Conservation (phyloP, 129 eudicot species). For the Rutidosis leptorrhynchoides region DNA sequence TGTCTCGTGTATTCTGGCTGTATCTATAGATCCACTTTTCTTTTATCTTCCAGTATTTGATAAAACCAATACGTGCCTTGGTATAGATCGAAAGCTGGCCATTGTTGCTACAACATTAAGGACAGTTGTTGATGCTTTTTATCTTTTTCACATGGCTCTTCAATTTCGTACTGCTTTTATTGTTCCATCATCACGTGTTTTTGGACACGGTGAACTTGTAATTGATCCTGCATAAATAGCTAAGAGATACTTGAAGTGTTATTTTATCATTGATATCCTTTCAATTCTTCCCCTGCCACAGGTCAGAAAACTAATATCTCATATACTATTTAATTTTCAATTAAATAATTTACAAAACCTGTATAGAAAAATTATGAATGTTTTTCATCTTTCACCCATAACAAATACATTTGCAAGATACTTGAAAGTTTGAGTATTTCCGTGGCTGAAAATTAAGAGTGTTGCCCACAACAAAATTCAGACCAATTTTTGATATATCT, state of each 20-base stretch:
- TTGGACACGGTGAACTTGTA: conserved; percentile 96
- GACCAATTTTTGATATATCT: too few species aligned
- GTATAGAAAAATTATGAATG: not conserved
- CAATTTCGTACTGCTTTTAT: conserved; percentile 89
- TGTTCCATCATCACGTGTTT: conserved; percentile 95
- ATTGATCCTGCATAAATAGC: conserved; percentile 89
- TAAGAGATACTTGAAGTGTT: conserved; percentile 66
- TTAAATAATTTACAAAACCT: not conserved
- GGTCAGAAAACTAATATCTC: conserved; percentile 41
- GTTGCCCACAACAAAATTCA: too few species aligned
- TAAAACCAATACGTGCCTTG: conserved; percentile 45
- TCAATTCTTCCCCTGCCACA: conserved; percentile 90
- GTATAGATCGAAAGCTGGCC: conserved; percentile 70
- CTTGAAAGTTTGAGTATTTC: too few species aligned
- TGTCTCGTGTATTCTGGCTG: conserved; percentile 73
- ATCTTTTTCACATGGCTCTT: conserved; percentile 85
- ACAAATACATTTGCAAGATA: not conserved
- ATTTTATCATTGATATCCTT: conserved; percentile 80
- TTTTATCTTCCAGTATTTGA: conserved; percentile 82
- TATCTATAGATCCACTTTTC: conserved; percentile 83
- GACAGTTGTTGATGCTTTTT: conserved; percentile 75
- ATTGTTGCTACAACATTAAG: conserved; percentile 72
- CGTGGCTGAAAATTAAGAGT: too few species aligned
- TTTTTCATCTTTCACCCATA: not conserved
- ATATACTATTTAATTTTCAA: not conserved